Base-by-base conservation (phyloP, 177 flowering plant species). In the Tripterygium wilfordii region DNA sequence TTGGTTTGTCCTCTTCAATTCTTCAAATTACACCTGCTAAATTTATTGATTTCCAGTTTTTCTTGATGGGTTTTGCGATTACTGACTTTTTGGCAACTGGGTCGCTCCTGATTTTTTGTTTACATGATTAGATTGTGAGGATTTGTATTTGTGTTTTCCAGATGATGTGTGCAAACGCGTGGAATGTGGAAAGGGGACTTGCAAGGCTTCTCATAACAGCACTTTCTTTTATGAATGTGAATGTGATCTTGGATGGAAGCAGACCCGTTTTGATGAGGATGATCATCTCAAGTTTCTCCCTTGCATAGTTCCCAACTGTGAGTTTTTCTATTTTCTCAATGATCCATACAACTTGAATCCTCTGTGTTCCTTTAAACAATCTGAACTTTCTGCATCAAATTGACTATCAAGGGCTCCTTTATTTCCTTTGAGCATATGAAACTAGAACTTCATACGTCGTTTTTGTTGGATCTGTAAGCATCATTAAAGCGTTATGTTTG, bases 131-230 rank as follows among this genome's bases (percentile, higher is more conserved):
- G 10, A 14, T 43, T 14, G 15, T 12, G 35, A 20, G 7, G 23
- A 29, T 36, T 21, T 42, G 27, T n/a, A 13, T 48, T 19, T 65
- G 45, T 8, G 3, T 24, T 12, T 46, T 15, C 22, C 58, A 82
- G 86, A 61, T 20, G 52, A 72, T 36, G 53, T 77, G 25, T 82
- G 94, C 59, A 64, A 70, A 49, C 46, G 50, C 42, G 79, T 72
- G 49, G 63, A 71, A 8, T 85, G 95, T 54, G 95, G 95, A 33
- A 85, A 68, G 26, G 95, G 89, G 22, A 69, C 39, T n/a, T 85
- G 95, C 68, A 66, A 64, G 58, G 48, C 67, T 36, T 62, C 82
- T 1, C 4, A 17, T 0, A 55, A 77, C 7, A 54, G 46, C 46
- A 47, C 45, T 24, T 56, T 75, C 38, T 41, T 45, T 5, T 82